Percentiles rank a stretch among this genome's conserved stretches.
phyloP scores from a whole-genome alignment of 2,329 filamentous ascomycete genomes.

The Trichoderma afroharzianum region DNA sequence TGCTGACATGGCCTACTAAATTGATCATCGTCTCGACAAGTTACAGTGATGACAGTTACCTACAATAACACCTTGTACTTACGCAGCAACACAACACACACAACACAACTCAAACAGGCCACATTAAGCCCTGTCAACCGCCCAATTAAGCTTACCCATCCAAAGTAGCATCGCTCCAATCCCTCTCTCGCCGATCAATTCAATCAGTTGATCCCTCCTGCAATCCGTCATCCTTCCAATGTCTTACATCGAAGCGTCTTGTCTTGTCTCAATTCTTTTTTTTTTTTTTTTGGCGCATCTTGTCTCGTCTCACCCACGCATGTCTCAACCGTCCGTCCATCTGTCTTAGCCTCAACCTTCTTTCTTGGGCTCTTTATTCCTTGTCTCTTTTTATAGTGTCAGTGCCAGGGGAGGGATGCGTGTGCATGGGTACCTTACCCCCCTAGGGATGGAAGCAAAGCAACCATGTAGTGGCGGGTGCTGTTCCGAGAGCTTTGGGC shows the following conservation, averaged over 20 bases:
- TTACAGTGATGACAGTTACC: not conserved
- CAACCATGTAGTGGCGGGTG: not conserved
- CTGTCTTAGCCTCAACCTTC: not conserved
- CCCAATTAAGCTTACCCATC: not conserved
- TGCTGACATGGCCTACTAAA: too few relatives aligned
- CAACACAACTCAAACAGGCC: too few relatives aligned
- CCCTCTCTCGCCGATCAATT: not conserved
- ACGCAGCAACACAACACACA: too few relatives aligned
- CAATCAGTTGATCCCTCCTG: not conserved
- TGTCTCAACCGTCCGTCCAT: not conserved
- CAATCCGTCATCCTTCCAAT: not conserved
- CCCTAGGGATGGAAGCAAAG: not conserved
- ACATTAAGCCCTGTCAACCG: not conserved
- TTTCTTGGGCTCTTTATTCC: not conserved
- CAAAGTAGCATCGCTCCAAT: not conserved
- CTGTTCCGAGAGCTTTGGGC: not conserved
- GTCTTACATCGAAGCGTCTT: not conserved
- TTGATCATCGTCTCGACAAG: not conserved
- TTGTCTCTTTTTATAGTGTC: not conserved
- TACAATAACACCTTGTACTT: too few relatives aligned
- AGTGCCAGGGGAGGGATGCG: not conserved
- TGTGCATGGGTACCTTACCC: not conserved
- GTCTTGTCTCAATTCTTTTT: not conserved
- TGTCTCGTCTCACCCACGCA: not conserved
- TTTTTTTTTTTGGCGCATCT: not conserved